These are phyloP conservation scores for Ophiosphaerella herpotricha DNA, from an alignment of 2,329 filamentous ascomycete species.

Conservation along the genomic window DNA sequence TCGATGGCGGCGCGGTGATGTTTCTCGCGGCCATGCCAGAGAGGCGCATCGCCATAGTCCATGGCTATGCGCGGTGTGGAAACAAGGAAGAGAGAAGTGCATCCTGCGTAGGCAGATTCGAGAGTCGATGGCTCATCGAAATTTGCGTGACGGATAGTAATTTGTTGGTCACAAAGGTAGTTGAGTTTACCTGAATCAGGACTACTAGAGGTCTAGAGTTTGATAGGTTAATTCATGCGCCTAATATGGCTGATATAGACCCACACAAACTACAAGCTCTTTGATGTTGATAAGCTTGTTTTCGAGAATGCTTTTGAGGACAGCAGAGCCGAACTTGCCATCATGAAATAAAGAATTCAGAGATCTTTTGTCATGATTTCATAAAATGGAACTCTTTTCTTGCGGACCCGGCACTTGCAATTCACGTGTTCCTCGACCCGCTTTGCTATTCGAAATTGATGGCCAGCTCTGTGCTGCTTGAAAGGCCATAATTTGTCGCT, in stretches of 20 bases:
- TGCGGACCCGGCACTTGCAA: not conserved
- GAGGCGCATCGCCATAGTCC: slow-evolving; percentile 50
- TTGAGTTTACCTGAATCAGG: slow-evolving; percentile 27
- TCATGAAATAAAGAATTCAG: slow-evolving; percentile 3
- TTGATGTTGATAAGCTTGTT: slow-evolving; percentile 45
- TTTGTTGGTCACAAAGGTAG: slow-evolving; percentile 33
- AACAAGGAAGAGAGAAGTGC: slow-evolving; percentile 51
- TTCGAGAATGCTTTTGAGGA: slow-evolving; percentile 49
- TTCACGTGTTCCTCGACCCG: too few species aligned
- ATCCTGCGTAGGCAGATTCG: slow-evolving; percentile 43
- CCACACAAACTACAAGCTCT: slow-evolving; percentile 46
- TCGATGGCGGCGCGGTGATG: slow-evolving; percentile 52
- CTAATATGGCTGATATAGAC: slow-evolving; percentile 2
- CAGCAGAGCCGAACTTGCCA: slow-evolving; percentile 52
- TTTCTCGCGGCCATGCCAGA: slow-evolving; percentile 49
- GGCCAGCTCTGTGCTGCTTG: too few species aligned
- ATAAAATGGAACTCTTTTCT: too few species aligned
- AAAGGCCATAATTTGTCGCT: too few species aligned
- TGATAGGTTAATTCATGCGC: not conserved
- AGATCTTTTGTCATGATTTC: too few species aligned
- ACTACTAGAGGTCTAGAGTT: slow-evolving; percentile 26
- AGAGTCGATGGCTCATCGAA: slow-evolving; percentile 46
- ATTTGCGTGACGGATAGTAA: slow-evolving; percentile 45
- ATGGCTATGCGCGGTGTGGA: slow-evolving; percentile 51
- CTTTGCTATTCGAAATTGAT: too few species aligned